Evolutionary conservation across 1,284 basidiomycete species (phyloP).

Genomic region (Leccinum cinnamomeum): DNA sequence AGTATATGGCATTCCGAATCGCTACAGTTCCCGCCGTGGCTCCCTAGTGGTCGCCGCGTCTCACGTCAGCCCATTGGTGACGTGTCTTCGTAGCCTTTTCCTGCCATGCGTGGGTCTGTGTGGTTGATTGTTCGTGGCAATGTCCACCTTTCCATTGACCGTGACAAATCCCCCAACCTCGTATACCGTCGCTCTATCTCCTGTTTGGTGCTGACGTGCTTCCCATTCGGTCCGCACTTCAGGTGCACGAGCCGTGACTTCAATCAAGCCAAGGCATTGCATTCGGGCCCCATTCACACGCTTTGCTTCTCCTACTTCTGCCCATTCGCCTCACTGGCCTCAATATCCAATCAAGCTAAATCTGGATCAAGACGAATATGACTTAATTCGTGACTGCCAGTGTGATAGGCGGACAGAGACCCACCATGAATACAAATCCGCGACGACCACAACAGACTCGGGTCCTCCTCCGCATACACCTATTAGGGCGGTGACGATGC

Average conservation of each 20-base stretch:
- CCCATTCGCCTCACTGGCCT: constrained; percentile 1
- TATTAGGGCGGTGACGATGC: constrained; percentile 14
- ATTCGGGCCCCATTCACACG: constrained; percentile 10
- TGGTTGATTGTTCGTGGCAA: constrained; percentile 5
- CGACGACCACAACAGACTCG: constrained; percentile 33
- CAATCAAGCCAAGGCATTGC: constrained; percentile 8
- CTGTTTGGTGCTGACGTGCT: constrained; percentile 15
- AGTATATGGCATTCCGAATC: constrained; percentile 3
- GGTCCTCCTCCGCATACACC: constrained; percentile 31
- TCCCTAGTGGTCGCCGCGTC: constrained; percentile 13
- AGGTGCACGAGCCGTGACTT: constrained; percentile 22
- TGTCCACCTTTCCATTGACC: not conserved
- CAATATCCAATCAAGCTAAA: constrained; percentile 1
- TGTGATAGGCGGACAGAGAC: constrained; percentile 24
- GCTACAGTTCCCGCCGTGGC: constrained; percentile 22
- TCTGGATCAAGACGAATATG: constrained; percentile 9
- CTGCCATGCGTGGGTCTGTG: not conserved
- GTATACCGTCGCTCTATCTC: constrained; percentile 4
- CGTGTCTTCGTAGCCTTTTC: constrained; percentile 7
- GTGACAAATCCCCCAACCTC: not conserved
- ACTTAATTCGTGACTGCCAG: constrained; percentile 9
- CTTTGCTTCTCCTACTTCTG: constrained; percentile 2
- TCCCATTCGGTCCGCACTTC: constrained; percentile 3
- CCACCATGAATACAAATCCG: constrained; percentile 30
- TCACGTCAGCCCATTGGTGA: constrained; percentile 2